A percentile compares a stretch with the other conserved stretches of the same genome.
phyloP scores from a whole-genome alignment of 257 asterid genomes.

The Lycium ferocissimum region DNA sequence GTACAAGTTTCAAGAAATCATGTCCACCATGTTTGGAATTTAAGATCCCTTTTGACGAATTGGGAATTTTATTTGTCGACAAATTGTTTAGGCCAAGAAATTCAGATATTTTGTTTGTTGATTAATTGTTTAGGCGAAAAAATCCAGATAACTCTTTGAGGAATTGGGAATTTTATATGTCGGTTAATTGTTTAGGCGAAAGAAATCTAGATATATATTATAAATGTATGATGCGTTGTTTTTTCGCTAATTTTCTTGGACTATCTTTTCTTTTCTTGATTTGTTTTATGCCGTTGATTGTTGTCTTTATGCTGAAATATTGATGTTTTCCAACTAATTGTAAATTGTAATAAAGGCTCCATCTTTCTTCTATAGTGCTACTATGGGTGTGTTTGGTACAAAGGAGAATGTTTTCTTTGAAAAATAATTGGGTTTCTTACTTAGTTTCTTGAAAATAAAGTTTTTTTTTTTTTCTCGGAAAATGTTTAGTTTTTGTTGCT shows the following conservation, averaged over 20 bases:
- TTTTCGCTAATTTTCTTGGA: neutral
- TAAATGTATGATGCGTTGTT: neutral
- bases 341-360: neutral
- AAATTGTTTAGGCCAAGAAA: too few relatives aligned
- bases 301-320: neutral
- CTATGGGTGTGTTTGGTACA: neutral
- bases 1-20: too few relatives aligned
- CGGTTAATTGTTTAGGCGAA: too few relatives aligned
- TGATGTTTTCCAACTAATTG: neutral
- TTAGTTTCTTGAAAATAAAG: too few relatives aligned
- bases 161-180: neutral
- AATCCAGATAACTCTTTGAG: neutral
- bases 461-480: too few relatives aligned
- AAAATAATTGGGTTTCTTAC: too few relatives aligned
- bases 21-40: neutral
- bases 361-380: neutral
- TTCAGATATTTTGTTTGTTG: too few relatives aligned
- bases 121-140: too few relatives aligned
- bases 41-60: neutral
- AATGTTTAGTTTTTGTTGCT: neutral
- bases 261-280: neutral
- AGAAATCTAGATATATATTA: too few relatives aligned
- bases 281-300: neutral
- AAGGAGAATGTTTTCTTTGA: too few relatives aligned
- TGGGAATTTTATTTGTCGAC: neutral